phyloP scores from a whole-genome alignment of 352 stramenopile species.

The Phytophthora pistaciae region DNA sequence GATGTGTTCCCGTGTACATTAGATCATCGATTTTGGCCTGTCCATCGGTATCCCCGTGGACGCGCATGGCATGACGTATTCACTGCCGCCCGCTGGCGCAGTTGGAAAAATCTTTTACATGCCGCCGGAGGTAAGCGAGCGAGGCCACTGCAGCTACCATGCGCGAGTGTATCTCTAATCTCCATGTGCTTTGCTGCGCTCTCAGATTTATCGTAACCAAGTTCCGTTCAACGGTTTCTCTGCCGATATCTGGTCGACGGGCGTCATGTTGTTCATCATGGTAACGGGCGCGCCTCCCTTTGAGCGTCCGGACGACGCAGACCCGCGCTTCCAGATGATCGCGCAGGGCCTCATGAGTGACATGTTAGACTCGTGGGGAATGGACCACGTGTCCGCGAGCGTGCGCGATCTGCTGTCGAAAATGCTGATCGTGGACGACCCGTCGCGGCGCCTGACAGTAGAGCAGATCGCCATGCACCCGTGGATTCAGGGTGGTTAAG shows the following conservation, averaged over 20 bases:
- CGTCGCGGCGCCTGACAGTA: conserved; percentile 74
- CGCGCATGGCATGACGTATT: conserved; percentile 88
- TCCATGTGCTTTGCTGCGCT: background rate
- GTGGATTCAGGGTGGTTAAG: conserved; percentile 75
- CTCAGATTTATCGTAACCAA: conserved; percentile 90
- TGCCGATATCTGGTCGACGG: conserved; percentile 95
- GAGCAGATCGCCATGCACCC: conserved; percentile 87
- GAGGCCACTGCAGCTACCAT: background rate
- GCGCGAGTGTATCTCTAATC: conserved; percentile 3
- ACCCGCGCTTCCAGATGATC: conserved; percentile 90
- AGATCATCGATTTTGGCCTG: conserved; percentile 91
- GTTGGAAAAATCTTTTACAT: conserved; percentile 94
- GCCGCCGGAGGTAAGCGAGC: conserved; percentile 72
- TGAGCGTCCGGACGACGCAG: conserved; percentile 81
- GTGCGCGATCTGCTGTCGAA: conserved; percentile 80
- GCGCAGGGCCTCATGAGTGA: conserved; percentile 78
- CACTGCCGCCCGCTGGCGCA: conserved; percentile 75
- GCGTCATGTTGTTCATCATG: conserved; percentile 97
- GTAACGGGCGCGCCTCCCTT: conserved; percentile 94
- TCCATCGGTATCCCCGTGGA: conserved; percentile 89
- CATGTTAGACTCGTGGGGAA: conserved; percentile 90
- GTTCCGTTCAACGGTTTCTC: conserved; percentile 93
- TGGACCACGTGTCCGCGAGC: conserved; percentile 78
- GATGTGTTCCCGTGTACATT: background rate
- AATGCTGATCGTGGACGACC: conserved; percentile 89